Percentiles rank a stretch among this genome's conserved stretches.
phyloP scores from a whole-genome alignment of 257 asterid genomes.

The Fraxinus quadrangulata region DNA sequence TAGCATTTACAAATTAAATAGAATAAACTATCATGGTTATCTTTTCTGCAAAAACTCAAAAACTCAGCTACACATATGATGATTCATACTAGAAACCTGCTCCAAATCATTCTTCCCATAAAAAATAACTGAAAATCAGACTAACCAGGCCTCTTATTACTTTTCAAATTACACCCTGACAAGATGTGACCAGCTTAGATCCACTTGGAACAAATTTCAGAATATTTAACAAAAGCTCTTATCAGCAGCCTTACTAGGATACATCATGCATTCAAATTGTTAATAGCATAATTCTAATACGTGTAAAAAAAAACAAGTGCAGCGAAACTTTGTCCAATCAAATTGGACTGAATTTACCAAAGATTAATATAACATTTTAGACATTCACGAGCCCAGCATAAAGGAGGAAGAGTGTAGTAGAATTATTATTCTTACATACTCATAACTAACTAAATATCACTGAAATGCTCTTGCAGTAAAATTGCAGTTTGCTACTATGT shows the following conservation, averaged over 20 bases:
- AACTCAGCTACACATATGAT: background rate
- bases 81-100: background rate
- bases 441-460: background rate
- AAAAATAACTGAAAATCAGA: background rate
- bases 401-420: background rate
- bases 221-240: background rate
- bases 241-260: background rate
- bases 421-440: background rate
- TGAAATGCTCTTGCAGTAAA: background rate
- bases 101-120: background rate
- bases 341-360: background rate
- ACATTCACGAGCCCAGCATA: background rate
- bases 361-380: background rate
- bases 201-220: slow-evolving; percentile 16
- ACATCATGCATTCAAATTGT: background rate
- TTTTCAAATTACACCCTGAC: too few relatives aligned
- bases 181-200: slow-evolving; percentile 17
- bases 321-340: background rate
- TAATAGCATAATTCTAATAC: background rate
- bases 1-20: background rate
- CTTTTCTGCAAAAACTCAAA: background rate
- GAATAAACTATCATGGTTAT: background rate
- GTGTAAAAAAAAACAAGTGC: background rate
- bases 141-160: background rate
- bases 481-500: background rate